Conservation (phyloP, 73 alveolate species). For the Paramecium bursaria region DNA sequence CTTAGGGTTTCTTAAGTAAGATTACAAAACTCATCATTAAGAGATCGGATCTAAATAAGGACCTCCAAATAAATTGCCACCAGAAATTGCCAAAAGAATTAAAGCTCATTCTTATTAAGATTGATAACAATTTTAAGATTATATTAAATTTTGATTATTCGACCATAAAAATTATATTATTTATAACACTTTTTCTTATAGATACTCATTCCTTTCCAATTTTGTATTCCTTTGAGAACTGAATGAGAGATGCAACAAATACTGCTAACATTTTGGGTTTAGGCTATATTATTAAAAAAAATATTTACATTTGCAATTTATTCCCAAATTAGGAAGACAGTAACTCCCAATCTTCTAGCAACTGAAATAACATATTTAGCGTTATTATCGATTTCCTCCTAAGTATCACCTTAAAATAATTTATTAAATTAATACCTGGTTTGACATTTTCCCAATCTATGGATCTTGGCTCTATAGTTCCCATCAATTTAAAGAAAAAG, state of each 20-base stretch:
- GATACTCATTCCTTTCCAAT: neutral
- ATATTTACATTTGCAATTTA: constrained; percentile 90
- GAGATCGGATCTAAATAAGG: constrained; percentile 68
- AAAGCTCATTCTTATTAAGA: no score
- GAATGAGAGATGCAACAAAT: constrained; percentile 63
- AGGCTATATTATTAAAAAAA: neutral
- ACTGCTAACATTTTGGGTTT: constrained; percentile 61
- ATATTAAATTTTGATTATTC: no score
- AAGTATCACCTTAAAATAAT: constrained; percentile 76
- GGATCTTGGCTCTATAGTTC: constrained; percentile 93
- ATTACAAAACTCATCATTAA: constrained; percentile 51
- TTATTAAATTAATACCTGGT: constrained; percentile 51
- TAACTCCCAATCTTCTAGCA: constrained; percentile 97
- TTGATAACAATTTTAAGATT: no score
- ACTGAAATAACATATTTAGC: constrained; percentile 95
- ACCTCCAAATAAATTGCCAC: constrained; percentile 59
- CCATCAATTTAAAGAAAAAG: constrained; percentile 85
- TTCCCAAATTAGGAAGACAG: constrained; percentile 94
- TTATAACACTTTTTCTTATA: no score
- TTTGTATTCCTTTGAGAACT: constrained; percentile 66
- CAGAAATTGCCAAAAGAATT: constrained; percentile 65
- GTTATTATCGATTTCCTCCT: constrained; percentile 89
- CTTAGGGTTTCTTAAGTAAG: constrained; percentile 43
- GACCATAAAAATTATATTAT: no score
- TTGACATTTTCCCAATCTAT: constrained; percentile 90